Evolutionary conservation across 495 filamentous ascomycete genomes (phyloP).

Genomic region (Xylaria bambusicola): DNA sequence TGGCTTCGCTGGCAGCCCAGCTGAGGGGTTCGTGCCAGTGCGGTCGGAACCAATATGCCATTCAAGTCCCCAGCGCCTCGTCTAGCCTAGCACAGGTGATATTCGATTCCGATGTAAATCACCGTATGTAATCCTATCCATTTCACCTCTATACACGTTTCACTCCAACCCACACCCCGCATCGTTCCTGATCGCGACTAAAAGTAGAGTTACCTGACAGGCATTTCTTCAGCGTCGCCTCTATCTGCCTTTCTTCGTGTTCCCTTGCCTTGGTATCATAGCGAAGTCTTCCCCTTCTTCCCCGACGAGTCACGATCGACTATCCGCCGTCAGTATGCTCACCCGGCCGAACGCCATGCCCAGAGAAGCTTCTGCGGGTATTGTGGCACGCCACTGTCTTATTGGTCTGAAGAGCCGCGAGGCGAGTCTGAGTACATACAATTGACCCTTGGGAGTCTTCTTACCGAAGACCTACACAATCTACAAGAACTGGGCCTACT

Average conservation of each 20-base stretch:
- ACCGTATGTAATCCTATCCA: constrained; percentile 54
- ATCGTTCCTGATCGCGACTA: constrained; percentile 1
- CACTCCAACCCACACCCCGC: too few relatives aligned
- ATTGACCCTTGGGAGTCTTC: constrained; percentile 71
- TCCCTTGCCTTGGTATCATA: constrained; percentile 74
- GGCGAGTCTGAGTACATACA: constrained; percentile 74
- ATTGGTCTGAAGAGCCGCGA: constrained; percentile 72
- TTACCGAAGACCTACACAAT: constrained; percentile 62
- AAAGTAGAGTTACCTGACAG: constrained; percentile 42
- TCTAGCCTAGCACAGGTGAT: constrained; percentile 62
- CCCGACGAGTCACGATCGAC: constrained; percentile 71
- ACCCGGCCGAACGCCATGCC: constrained; percentile 56
- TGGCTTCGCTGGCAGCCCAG: constrained; percentile 26
- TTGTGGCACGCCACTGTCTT: constrained; percentile 79
- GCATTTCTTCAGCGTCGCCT: constrained; percentile 65
- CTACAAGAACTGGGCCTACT: constrained; percentile 70
- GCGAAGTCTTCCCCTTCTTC: constrained; percentile 68
- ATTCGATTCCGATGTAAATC: constrained; percentile 65
- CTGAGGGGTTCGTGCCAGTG: constrained; percentile 81
- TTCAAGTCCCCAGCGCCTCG: constrained; percentile 63
- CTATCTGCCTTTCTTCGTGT: constrained; percentile 78
- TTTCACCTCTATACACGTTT: too few relatives aligned
- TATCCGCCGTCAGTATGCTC: constrained; percentile 73
- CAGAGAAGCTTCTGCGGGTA: constrained; percentile 86
- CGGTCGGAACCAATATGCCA: constrained; percentile 78